Evolutionary conservation across 129 eudicot genomes (phyloP).

Genomic region (Flaveria bidentis): DNA sequence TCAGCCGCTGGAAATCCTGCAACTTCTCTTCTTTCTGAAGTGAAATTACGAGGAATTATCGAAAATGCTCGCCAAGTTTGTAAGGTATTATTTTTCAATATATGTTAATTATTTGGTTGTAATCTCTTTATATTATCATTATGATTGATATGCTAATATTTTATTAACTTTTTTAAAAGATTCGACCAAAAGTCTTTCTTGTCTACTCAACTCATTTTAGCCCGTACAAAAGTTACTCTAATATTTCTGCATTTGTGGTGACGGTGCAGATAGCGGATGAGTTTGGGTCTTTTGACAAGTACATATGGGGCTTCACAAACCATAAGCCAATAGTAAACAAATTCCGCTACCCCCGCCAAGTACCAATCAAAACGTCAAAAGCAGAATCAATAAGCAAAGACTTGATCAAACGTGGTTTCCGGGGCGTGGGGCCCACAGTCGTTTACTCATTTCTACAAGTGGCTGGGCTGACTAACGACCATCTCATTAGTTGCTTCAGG

Average conservation of each 20-base stretch:
- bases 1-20: slow-evolving; percentile 63
- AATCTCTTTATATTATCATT: neutral
- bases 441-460: slow-evolving; percentile 91
- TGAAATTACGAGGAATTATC: slow-evolving; percentile 64
- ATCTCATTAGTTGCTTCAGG: slow-evolving; percentile 82
- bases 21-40: slow-evolving; percentile 75
- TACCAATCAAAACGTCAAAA: slow-evolving; percentile 83
- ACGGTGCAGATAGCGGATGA: slow-evolving; percentile 68
- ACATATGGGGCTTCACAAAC: slow-evolving; percentile 90
- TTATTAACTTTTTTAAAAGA: neutral
- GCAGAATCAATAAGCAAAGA: slow-evolving; percentile 91
- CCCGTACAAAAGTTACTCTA: neutral
- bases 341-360: slow-evolving; percentile 85
- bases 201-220: neutral
- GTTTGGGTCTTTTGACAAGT: slow-evolving; percentile 83
- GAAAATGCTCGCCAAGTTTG: slow-evolving; percentile 90
- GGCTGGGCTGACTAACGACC: slow-evolving; percentile 86
- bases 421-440: slow-evolving; percentile 89
- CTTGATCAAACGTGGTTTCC: slow-evolving; percentile 80
- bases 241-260: slow-evolving; percentile 13
- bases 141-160: neutral
- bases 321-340: slow-evolving; percentile 60
- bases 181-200: neutral
- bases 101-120: neutral
- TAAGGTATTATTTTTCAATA: slow-evolving; percentile 51